A percentile compares a stretch with the other conserved stretches of the same genome.
Evolutionary conservation across 164 flowering plant species (phyloP).

Genomic region (Dillenia suffruticosa): DNA sequence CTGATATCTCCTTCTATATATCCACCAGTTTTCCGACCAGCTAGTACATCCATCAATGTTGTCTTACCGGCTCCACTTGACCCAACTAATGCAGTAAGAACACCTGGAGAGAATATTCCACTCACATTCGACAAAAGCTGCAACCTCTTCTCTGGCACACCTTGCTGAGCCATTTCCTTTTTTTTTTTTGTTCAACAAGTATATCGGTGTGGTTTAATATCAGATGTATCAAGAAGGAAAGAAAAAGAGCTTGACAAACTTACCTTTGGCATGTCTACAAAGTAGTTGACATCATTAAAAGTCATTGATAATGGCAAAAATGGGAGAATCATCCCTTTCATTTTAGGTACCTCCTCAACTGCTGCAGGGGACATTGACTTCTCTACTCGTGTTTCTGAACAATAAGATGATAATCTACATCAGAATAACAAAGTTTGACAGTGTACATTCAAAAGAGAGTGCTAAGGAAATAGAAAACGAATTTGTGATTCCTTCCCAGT

Average conservation of each 20-base stretch:
- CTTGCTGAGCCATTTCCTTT: conserved; percentile 69
- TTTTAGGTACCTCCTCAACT: conserved; percentile 13
- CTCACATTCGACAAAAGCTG: conserved; percentile 78
- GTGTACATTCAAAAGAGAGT: no score
- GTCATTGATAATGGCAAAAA: conserved; percentile 81
- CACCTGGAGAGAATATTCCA: conserved; percentile 92
- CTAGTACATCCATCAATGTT: conserved; percentile 95
- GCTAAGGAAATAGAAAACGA: no score
- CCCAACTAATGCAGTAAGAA: conserved; percentile 95
- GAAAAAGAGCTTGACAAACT: neutral
- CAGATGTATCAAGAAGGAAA: neutral
- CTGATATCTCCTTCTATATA: conserved; percentile 91
- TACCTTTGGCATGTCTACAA: conserved; percentile 92
- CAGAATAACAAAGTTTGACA: no score
- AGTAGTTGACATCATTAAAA: conserved; percentile 79
- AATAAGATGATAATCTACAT: no score
- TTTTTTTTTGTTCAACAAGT: neutral
- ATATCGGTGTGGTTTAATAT: neutral
- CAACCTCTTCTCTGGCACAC: conserved; percentile 58
- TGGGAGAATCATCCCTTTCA: conserved; percentile 90
- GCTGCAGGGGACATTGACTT: conserved; percentile 2
- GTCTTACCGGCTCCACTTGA: conserved; percentile 98
- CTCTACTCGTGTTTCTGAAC: no score
- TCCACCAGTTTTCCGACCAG: conserved; percentile 96
- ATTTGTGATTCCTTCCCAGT: no score